A percentile compares a stretch with the other conserved stretches of the same genome.
Conservation (phyloP, 1,284 basidiomycete genomes). For the Ceraceosorus guamensis region DNA sequence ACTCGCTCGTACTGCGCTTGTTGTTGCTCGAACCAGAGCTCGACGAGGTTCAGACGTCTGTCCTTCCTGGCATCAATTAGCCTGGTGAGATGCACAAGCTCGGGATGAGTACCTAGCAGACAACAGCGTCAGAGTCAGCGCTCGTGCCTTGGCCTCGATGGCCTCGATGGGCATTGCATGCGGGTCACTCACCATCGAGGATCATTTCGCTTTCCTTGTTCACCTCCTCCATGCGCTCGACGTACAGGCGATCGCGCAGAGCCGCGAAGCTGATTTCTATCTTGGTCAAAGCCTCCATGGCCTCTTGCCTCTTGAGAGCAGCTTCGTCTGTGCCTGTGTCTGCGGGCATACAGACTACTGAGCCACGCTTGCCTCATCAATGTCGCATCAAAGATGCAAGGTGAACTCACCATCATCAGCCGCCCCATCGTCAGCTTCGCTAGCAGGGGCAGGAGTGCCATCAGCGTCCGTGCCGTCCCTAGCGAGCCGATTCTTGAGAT, state of each 20-base stretch:
- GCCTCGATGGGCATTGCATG: too few relatives aligned
- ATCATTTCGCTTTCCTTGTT: slow-evolving; percentile 55
- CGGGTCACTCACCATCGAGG: slow-evolving; percentile 50
- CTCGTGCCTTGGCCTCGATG: too few relatives aligned
- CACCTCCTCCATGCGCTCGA: slow-evolving; percentile 56
- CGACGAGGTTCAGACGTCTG: slow-evolving; percentile 46
- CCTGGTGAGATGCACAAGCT: slow-evolving; percentile 65
- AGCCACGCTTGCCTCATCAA: background rate
- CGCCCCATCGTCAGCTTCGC: slow-evolving; percentile 4
- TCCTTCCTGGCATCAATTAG: slow-evolving; percentile 48
- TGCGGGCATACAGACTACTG: background rate
- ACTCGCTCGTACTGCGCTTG: slow-evolving; percentile 66
- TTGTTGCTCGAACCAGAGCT: slow-evolving; percentile 56
- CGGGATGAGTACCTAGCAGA: slow-evolving; percentile 66
- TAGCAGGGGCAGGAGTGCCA: too few relatives aligned
- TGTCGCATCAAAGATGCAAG: background rate
- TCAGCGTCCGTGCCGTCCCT: background rate
- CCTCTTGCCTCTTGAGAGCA: slow-evolving; percentile 49
- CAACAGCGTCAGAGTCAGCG: background rate
- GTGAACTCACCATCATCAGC: slow-evolving; percentile 6
- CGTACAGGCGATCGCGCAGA: slow-evolving; percentile 55
- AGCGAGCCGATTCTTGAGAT: too few relatives aligned
- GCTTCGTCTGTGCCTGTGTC: slow-evolving; percentile 32
- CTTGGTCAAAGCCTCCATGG: slow-evolving; percentile 54
- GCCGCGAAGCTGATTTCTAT: slow-evolving; percentile 57